Conservation (phyloP, 2,329 filamentous ascomycete genomes). For the Daldinia sp. region DNA sequence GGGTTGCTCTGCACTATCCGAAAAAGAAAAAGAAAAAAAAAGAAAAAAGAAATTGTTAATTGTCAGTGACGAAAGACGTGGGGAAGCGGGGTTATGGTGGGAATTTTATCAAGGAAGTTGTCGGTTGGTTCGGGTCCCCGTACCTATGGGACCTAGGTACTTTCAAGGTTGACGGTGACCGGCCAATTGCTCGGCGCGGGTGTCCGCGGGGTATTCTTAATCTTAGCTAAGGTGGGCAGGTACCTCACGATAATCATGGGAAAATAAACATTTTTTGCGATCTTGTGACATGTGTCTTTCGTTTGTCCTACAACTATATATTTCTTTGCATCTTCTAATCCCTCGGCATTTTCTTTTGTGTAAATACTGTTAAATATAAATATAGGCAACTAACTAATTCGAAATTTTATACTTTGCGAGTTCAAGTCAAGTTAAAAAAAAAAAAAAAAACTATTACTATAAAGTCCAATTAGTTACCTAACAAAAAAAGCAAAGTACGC, state of each 20-base stretch:
- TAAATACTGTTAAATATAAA: conserved; percentile 8
- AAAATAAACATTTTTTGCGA: conserved; percentile 38
- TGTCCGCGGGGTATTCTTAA: conserved; percentile 39
- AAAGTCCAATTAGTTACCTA: conserved; percentile 17
- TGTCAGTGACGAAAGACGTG: conserved; percentile 13
- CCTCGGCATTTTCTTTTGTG: background rate
- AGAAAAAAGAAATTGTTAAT: background rate
- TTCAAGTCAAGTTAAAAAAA: conserved; percentile 13
- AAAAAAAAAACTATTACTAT: background rate
- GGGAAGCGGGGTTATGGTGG: conserved; percentile 14
- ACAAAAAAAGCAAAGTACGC: conserved; percentile 6
- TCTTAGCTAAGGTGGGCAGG: conserved; percentile 43
- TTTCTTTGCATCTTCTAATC: conserved; percentile 8
- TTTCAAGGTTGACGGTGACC: conserved; percentile 9
- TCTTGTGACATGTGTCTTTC: conserved; percentile 35
- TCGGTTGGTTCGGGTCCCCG: background rate
- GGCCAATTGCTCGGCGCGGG: conserved; percentile 44
- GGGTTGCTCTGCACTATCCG: background rate
- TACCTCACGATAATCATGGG: conserved; percentile 41
- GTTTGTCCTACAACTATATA: conserved; percentile 10
- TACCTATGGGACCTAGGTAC: background rate
- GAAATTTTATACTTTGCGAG: background rate
- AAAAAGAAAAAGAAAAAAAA: too few species aligned
- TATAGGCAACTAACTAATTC: background rate
- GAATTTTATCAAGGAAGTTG: background rate